phyloP scores from a whole-genome alignment of 768 basidiomycete species.

The Tephrocybe sp. region DNA sequence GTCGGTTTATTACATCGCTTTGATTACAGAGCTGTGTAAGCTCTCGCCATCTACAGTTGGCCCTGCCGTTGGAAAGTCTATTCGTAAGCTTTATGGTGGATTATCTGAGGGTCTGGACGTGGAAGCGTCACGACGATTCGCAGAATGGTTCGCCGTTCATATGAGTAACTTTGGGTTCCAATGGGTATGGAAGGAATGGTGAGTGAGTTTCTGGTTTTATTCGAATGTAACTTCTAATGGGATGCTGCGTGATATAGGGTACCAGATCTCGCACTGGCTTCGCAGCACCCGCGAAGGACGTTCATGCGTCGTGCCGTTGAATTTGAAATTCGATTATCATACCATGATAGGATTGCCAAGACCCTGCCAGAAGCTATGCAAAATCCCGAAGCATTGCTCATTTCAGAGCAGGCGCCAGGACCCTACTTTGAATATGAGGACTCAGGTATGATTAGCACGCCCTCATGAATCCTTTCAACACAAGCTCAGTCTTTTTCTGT shows the following conservation, averaged over 20 bases:
- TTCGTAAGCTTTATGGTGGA: slow-evolving; percentile 76
- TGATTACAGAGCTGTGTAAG: slow-evolving; percentile 94
- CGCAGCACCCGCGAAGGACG: slow-evolving; percentile 80
- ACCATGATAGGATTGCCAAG: slow-evolving; percentile 88
- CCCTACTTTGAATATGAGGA: slow-evolving; percentile 85
- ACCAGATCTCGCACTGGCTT: slow-evolving; percentile 70
- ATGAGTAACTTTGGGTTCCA: slow-evolving; percentile 98
- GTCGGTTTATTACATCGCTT: slow-evolving; percentile 79
- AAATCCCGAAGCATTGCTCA: slow-evolving; percentile 53
- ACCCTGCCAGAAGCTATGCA: slow-evolving; percentile 86
- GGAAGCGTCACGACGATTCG: slow-evolving; percentile 76
- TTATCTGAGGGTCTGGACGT: slow-evolving; percentile 88
- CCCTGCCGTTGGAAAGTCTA: slow-evolving; percentile 94
- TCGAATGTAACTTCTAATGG: neutral
- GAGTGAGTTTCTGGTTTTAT: slow-evolving; percentile 18
- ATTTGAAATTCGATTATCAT: slow-evolving; percentile 87
- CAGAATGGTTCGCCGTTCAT: slow-evolving; percentile 95
- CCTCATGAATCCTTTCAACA: neutral
- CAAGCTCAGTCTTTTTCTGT: slow-evolving; percentile 7
- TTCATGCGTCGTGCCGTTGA: slow-evolving; percentile 89
- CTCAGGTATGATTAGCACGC: slow-evolving; percentile 44
- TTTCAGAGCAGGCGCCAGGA: slow-evolving; percentile 70
- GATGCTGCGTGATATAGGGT: slow-evolving; percentile 50
- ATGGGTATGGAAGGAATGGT: slow-evolving; percentile 99
- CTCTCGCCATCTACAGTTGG: slow-evolving; percentile 90